phyloP scores from a whole-genome alignment of 2,329 filamentous ascomycete species.

The Nigrospora sphaerica region DNA sequence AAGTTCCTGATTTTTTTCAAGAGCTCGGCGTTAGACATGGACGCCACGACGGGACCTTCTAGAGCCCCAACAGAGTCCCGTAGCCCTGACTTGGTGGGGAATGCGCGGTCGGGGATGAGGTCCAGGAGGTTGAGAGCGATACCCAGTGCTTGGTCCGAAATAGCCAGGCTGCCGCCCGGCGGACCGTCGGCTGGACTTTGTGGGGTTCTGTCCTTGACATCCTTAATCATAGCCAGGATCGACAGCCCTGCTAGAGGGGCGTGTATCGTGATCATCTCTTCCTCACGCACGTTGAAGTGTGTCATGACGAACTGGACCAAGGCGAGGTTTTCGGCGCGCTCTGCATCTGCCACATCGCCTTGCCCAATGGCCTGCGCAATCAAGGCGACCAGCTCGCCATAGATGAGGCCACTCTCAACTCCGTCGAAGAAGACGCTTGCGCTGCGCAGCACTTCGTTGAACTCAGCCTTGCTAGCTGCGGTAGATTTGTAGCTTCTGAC shows the following conservation, averaged over 20 bases:
- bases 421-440: constrained; percentile 96
- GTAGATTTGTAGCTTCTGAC: constrained; percentile 66
- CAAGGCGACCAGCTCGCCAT: constrained; percentile 69
- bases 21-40: constrained; percentile 41
- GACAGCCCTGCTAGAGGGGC: constrained; percentile 71
- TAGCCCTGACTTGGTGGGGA: constrained; percentile 28
- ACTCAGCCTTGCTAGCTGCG: constrained; percentile 60
- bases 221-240: constrained; percentile 52
- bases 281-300: constrained; percentile 89
- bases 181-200: constrained; percentile 8
- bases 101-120: constrained; percentile 57
- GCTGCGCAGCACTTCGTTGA: constrained; percentile 82
- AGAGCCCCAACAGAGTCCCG: constrained; percentile 14
- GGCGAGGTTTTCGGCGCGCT: constrained; percentile 57
- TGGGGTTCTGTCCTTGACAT: constrained; percentile 33
- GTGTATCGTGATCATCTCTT: constrained; percentile 88
- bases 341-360: constrained; percentile 31
- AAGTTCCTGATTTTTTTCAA: constrained; percentile 57
- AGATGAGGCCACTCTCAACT: constrained; percentile 90
- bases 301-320: constrained; percentile 75
- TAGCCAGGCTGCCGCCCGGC: background rate
- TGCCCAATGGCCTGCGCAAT: constrained; percentile 53
- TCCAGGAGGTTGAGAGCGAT: constrained; percentile 53
- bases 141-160: constrained; percentile 28
- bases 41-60: constrained; percentile 18